Evolutionary conservation across 2,329 filamentous ascomycete species (phyloP).

Genomic region (Aspergillus sp.): DNA sequence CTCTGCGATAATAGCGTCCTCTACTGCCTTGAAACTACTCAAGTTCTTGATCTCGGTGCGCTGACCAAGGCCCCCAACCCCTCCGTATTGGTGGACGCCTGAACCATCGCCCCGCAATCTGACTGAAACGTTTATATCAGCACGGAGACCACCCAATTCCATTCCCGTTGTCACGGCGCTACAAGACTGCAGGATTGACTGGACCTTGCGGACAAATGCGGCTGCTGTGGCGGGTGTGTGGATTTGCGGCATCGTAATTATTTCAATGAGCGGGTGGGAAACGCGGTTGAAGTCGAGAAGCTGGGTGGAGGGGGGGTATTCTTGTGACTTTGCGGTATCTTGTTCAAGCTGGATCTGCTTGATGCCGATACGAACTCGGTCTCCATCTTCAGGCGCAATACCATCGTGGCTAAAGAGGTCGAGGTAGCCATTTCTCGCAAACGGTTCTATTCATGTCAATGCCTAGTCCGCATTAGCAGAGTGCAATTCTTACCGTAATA

Average conservation of each 20-base stretch:
- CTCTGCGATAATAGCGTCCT: conserved; percentile 91
- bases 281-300: conserved; percentile 94
- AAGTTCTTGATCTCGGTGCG: conserved; percentile 97
- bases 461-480: not conserved
- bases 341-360: conserved; percentile 97
- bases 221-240: conserved; percentile 85
- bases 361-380: conserved; percentile 73
- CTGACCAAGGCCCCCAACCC: conserved; percentile 69
- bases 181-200: conserved; percentile 73
- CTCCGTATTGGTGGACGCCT: conserved; percentile 52
- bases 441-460: conserved; percentile 49
- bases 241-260: conserved; percentile 88
- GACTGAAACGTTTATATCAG: conserved; percentile 94
- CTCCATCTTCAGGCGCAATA: conserved; percentile 71
- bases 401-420: conserved; percentile 73
- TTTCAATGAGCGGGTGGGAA: conserved; percentile 86
- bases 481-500: conserved; percentile 63
- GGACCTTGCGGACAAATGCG: conserved; percentile 84
- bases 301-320: conserved; percentile 69
- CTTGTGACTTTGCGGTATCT: conserved; percentile 91
- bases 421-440: conserved; percentile 70
- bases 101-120: conserved; percentile 55
- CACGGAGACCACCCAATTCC: conserved; percentile 86
- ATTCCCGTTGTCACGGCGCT: conserved; percentile 88
- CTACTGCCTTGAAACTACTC: conserved; percentile 89